These are phyloP conservation scores for Penicillium sp. DNA, from an alignment of 2,329 filamentous ascomycete genomes.

Conservation along the genomic window DNA sequence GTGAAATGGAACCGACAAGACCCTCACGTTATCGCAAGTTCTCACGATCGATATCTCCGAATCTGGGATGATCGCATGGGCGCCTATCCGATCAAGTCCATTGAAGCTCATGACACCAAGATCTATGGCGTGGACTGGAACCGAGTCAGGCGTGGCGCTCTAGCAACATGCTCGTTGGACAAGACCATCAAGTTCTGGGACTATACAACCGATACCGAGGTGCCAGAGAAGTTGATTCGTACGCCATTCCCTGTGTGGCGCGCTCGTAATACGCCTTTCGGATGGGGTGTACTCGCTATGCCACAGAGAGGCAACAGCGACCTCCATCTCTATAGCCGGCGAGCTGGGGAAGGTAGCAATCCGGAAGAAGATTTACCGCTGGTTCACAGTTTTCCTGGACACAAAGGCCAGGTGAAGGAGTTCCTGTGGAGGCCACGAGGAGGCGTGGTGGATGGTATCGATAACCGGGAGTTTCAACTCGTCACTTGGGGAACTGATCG, in stretches of 20 bases:
- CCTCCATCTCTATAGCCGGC: slow-evolving; percentile 79
- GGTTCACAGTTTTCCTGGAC: slow-evolving; percentile 56
- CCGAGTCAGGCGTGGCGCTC: slow-evolving; percentile 67
- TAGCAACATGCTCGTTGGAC: slow-evolving; percentile 88
- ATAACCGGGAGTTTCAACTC: slow-evolving; percentile 86
- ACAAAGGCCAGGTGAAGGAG: slow-evolving; percentile 74
- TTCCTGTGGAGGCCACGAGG: slow-evolving; percentile 88
- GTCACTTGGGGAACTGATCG: slow-evolving; percentile 92
- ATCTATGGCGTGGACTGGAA: slow-evolving; percentile 98
- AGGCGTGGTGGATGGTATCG: slow-evolving; percentile 65
- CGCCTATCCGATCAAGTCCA: slow-evolving; percentile 75
- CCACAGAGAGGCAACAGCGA: slow-evolving; percentile 85
- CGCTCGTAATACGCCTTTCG: slow-evolving; percentile 88
- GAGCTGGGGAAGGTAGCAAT: slow-evolving; percentile 44
- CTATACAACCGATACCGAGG: slow-evolving; percentile 63
- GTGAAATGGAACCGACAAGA: slow-evolving; percentile 93
- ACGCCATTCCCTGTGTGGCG: slow-evolving; percentile 89
- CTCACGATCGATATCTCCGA: slow-evolving; percentile 82
- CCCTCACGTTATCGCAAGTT: slow-evolving; percentile 82
- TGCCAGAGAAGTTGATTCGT: slow-evolving; percentile 73
- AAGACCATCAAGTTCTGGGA: slow-evolving; percentile 95
- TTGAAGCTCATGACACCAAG: slow-evolving; percentile 86
- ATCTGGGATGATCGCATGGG: slow-evolving; percentile 89
- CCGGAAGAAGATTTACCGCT: slow-evolving; percentile 41
- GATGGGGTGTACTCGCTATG: slow-evolving; percentile 83